Base-by-base conservation (phyloP, 345 rosid genomes). In the Populus ilicifolia region DNA sequence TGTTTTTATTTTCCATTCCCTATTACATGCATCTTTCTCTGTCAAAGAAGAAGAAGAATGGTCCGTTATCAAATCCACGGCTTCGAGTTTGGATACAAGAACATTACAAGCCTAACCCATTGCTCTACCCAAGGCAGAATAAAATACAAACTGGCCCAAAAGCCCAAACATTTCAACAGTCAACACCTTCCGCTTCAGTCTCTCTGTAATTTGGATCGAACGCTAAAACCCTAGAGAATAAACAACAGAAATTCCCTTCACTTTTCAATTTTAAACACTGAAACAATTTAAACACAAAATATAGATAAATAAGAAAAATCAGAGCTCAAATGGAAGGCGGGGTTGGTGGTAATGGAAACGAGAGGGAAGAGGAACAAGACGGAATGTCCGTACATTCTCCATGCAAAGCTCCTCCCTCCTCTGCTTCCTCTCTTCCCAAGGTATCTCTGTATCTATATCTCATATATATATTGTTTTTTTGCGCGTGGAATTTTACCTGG, bases 351-450 rank as follows among this genome's bases (percentile, higher is more conserved):
- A 78, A 77, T 35, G 25, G 74, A 75, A 82, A 86, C 69, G 78
- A 85, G 79, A 81, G 93, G 89, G 79, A 92, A 88, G 84, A 97
- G 64, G 82, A 96, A 72, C 97, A 86, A 71, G 98, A 96, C 50
- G 99, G 98, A 38, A 81, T 94, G 83, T 96, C 98, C 68, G 95
- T 92, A 62, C 99, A 92, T 77, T 94, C 99, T 66, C 98, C 95
- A 0, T 94, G 97, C 86, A 96, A 96, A 83, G 92, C 96, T 78
- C 91, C 97, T n/a, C 94, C 88, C 59, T 94, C 99, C 62, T 92
- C 99, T 29, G 98, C 94, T 70, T 91, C 99, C 29, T 94, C 99
- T 81, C 96, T 91, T 72, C 85, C 97, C 39, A 92, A 96, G 97
- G 98, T 93, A 48, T 75, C 75, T 9, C 41, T 67, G 39, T 44